Evolutionary conservation across 345 rosid genomes (phyloP).

Genomic region (Citrus australasica): DNA sequence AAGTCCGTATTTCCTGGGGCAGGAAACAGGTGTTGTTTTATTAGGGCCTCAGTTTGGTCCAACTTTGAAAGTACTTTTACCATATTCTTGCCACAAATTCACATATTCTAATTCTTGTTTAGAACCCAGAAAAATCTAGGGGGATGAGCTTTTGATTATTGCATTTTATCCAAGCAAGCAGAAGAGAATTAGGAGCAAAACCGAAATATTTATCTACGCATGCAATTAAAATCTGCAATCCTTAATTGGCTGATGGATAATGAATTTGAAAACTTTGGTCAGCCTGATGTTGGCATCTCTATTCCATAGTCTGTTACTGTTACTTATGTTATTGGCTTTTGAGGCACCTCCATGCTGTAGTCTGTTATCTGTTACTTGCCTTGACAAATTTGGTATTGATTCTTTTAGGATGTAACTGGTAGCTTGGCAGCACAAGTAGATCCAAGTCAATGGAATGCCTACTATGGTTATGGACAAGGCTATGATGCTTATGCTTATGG

Average conservation of each 20-base stretch:
- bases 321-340: not conserved
- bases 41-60: not conserved
- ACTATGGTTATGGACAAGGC: slow-evolving; percentile 94
- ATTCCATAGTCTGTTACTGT: not conserved
- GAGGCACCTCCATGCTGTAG: no score
- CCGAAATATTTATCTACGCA: not conserved
- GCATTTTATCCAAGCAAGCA: not conserved
- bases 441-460: slow-evolving; percentile 83
- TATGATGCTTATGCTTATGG: slow-evolving; percentile 87
- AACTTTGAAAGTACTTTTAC: slow-evolving; percentile 5
- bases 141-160: not conserved
- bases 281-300: not conserved
- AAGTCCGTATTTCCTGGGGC: slow-evolving; percentile 82
- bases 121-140: slow-evolving; percentile 1
- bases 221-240: not conserved
- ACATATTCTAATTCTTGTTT: not conserved
- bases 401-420: slow-evolving; percentile 56
- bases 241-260: not conserved
- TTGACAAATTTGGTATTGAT: slow-evolving; percentile 21
- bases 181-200: not conserved
- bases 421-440: slow-evolving; percentile 76
- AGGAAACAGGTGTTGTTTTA: slow-evolving; percentile 63
- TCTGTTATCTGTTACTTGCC: not conserved
- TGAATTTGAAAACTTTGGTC: not conserved
- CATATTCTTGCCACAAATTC: not conserved